Conservation (phyloP, 169 alveolate species). For the Plasmodium yoelii region DNA sequence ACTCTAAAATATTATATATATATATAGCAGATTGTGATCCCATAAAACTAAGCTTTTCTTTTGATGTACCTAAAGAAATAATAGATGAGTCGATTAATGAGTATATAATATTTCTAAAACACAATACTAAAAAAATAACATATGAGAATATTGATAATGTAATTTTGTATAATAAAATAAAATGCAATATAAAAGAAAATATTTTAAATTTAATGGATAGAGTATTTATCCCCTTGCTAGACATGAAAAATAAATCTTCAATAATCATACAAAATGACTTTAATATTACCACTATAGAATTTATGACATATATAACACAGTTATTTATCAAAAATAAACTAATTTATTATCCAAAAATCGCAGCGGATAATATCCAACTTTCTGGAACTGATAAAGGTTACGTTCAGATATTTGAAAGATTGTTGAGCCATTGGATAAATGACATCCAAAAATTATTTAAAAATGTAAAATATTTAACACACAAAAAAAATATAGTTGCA, state of each 20-base stretch:
- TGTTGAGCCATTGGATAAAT: conserved; percentile 57
- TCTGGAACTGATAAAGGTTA: conserved; percentile 41
- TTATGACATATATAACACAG: conserved; percentile 71
- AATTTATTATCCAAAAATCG: conserved; percentile 66
- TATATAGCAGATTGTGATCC: conserved; percentile 22
- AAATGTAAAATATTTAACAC: conserved; percentile 12
- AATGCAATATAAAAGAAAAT: conserved; percentile 51
- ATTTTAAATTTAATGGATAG: conserved; percentile 70
- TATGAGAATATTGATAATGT: conserved; percentile 49
- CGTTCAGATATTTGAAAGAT: conserved; percentile 43
- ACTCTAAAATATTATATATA: conserved; percentile 60
- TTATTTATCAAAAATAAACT: conserved; percentile 44
- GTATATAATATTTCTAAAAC: conserved; percentile 53
- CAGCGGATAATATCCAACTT: conserved; percentile 13
- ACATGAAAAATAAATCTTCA: conserved; percentile 55
- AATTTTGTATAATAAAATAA: conserved; percentile 53
- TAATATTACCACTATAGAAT: conserved; percentile 65
- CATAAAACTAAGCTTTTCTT: conserved; percentile 27
- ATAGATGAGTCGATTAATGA: conserved; percentile 66
- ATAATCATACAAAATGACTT: conserved; percentile 70
- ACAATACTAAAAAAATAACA: conserved; percentile 50
- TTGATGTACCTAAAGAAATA: conserved; percentile 55
- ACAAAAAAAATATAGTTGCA: not conserved
- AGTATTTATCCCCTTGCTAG: conserved; percentile 57
- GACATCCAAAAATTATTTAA: conserved; percentile 58